A percentile compares a stretch with the other conserved stretches of the same genome.
phyloP scores from a whole-genome alignment of 208 protist genomes.

The Crithidia brevicula region DNA sequence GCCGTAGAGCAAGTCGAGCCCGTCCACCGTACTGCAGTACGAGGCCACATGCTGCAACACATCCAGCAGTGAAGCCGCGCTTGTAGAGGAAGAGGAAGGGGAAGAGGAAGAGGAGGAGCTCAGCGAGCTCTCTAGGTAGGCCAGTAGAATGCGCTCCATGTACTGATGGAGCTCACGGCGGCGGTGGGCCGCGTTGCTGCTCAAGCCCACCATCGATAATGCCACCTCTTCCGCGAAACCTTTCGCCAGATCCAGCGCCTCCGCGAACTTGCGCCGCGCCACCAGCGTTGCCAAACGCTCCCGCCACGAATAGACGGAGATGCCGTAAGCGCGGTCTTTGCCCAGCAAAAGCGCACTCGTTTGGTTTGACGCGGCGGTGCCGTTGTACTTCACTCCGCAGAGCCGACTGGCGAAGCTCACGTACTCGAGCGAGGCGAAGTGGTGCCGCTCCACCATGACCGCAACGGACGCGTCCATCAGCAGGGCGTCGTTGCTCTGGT shows the following conservation, averaged over 20 bases:
- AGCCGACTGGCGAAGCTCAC: constrained; percentile 33
- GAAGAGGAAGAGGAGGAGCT: background rate
- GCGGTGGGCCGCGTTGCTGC: constrained; percentile 33
- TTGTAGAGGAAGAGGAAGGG: background rate
- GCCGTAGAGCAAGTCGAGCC: constrained; percentile 64
- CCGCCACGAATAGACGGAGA: constrained; percentile 71
- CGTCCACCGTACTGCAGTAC: constrained; percentile 57
- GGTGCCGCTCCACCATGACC: constrained; percentile 60
- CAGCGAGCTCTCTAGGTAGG: constrained; percentile 36
- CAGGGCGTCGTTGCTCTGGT: constrained; percentile 42
- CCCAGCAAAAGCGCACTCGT: constrained; percentile 44
- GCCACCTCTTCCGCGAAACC: constrained; percentile 68
- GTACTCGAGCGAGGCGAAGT: constrained; percentile 40
- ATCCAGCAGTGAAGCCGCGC: constrained; percentile 3
- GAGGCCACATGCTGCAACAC: constrained; percentile 31
- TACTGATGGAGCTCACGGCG: constrained; percentile 50
- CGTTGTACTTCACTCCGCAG: constrained; percentile 43
- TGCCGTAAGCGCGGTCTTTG: constrained; percentile 38
- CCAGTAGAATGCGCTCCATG: constrained; percentile 47
- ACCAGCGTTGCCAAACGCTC: constrained; percentile 62
- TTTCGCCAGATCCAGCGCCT: constrained; percentile 69
- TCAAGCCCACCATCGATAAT: constrained; percentile 58
- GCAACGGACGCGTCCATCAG: constrained; percentile 63
- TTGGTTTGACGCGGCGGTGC: constrained; percentile 39
- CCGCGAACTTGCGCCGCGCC: constrained; percentile 35